Evolutionary conservation across 2,329 filamentous ascomycete species (phyloP), one percentile per base, ranked within the genome.

Genomic region (Pseudogymnoascus pannorum): DNA sequence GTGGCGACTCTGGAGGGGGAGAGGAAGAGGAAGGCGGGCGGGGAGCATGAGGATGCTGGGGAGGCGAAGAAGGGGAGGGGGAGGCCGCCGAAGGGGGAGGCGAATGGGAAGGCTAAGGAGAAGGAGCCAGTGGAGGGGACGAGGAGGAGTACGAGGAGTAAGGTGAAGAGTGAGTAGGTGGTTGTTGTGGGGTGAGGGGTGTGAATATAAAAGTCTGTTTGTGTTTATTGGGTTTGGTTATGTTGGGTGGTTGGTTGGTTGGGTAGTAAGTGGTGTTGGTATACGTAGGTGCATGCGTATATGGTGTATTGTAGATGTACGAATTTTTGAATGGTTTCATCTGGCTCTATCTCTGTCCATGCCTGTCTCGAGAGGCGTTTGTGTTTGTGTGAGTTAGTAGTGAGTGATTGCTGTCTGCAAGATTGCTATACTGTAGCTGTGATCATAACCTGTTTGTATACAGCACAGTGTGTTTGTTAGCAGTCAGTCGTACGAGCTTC

Each of bases 81-180:
- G 38, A 40, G 16, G 16, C 38, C 38, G 16, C 9, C 16, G 16
- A 40, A 40, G 38, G 38, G 38, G 16, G 38, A 20, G 36, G 36
- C 5, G 36, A 18, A 18, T 18, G 36, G 38, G 8, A 40, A 18
- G 38, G 38, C n/a, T n/a, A n/a, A 5, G n/a, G n/a, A 12, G 38
- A 40, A 40, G 38, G 38, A 40, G 38, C 6, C 38, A 16, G 16
- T 14, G n/a, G 29, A 57, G 24, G 29, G 24, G 14, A 40, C 38
- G 38, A 40, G 38, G 38, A 59, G 75, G 71, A 59, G 57, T 33
- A 24, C 26, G 26, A 33, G 38, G 38, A 18, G 16, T 40, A 40
- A 20, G 16, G 16, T 16, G 38, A 40, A 11, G 38, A 12, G 3
- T 40, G 38, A 40, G 8, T 40, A 20, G 36, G 36, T 2, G 36